These are phyloP conservation scores for Rhizophora mangle DNA, from an alignment of 345 rosid species.

Conservation along the genomic window DNA sequence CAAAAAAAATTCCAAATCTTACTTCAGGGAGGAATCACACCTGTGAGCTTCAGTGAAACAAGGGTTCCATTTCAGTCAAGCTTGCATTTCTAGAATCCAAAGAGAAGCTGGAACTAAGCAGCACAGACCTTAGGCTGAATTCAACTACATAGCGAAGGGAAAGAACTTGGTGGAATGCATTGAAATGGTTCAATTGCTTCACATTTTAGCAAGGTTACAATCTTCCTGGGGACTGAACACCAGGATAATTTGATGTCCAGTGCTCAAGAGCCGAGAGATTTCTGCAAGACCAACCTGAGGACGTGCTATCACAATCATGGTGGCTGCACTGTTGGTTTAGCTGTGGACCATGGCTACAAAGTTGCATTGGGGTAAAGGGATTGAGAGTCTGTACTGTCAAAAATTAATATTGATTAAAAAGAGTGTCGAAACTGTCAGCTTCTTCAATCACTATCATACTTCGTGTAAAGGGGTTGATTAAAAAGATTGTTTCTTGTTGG, in stretches of 20 bases:
- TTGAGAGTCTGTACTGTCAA: too few relatives aligned
- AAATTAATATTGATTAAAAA: too few relatives aligned
- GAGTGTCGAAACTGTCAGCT: slow-evolving; percentile 38
- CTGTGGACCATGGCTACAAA: neutral
- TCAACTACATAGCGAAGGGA: slow-evolving; percentile 51
- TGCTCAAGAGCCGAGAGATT: slow-evolving; percentile 19
- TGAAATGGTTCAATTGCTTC: slow-evolving; percentile 49
- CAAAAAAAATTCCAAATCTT: slow-evolving; percentile 48
- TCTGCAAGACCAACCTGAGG: neutral
- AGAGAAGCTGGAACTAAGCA: slow-evolving; percentile 50
- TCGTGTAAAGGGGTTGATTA: slow-evolving; percentile 60
- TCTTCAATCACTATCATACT: slow-evolving; percentile 63
- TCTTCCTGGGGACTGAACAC: slow-evolving; percentile 37
- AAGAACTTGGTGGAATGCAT: slow-evolving; percentile 45
- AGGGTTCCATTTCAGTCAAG: slow-evolving; percentile 54
- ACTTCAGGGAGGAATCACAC: slow-evolving; percentile 48
- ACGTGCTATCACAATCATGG: neutral
- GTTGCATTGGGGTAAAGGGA: neutral
- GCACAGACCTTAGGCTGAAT: slow-evolving; percentile 47
- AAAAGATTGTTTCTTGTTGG: too few relatives aligned
- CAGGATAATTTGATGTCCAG: slow-evolving; percentile 30
- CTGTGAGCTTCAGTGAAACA: slow-evolving; percentile 42
- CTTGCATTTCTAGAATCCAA: slow-evolving; percentile 63
- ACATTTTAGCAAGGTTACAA: slow-evolving; percentile 44
- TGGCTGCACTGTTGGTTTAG: neutral